phyloP scores from a whole-genome alignment of 1,139 yeast genomes.

The Suhomyces terraborum region DNA sequence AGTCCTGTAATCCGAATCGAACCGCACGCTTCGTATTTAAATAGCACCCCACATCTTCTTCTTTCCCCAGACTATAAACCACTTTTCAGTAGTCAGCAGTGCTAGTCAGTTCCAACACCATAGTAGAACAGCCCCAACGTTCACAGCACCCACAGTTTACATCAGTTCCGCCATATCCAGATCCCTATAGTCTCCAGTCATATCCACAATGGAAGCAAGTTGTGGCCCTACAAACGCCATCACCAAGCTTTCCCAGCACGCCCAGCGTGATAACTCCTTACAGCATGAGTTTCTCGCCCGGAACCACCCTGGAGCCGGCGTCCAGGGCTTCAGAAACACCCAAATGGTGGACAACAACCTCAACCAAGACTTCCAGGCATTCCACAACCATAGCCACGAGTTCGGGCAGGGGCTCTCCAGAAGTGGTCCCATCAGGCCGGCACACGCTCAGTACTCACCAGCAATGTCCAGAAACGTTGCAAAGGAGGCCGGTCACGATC shows the following conservation, averaged over 20 bases:
- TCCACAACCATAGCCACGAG: conserved; percentile 21
- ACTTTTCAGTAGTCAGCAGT: no score
- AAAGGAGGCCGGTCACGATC: conserved; percentile 2
- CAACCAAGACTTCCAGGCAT: conserved; percentile 40
- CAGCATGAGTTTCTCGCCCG: conserved; percentile 22
- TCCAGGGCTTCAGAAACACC: conserved; percentile 13
- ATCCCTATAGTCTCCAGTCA: not conserved
- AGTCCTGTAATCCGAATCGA: no score
- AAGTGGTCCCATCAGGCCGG: conserved; percentile 16
- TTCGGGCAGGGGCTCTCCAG: conserved; percentile 27
- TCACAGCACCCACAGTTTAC: not conserved
- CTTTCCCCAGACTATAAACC: no score
- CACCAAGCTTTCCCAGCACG: conserved; percentile 25
- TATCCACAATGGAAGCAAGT: conserved; percentile 25
- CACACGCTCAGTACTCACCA: conserved; percentile 9
- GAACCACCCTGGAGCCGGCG: conserved; percentile 14
- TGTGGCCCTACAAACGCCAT: conserved; percentile 31
- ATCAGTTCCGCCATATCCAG: not conserved
- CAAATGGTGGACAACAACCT: conserved; percentile 29
- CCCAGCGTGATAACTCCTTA: conserved; percentile 28
- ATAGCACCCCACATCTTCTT: no score
- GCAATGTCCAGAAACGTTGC: conserved; percentile 1
- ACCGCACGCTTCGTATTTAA: no score
- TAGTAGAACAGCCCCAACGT: no score
- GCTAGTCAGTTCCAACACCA: no score